Evolutionary conservation across 2,329 filamentous ascomycete species (phyloP), one percentile per base, ranked within the genome.

Genomic region (Calycina herbarum): DNA sequence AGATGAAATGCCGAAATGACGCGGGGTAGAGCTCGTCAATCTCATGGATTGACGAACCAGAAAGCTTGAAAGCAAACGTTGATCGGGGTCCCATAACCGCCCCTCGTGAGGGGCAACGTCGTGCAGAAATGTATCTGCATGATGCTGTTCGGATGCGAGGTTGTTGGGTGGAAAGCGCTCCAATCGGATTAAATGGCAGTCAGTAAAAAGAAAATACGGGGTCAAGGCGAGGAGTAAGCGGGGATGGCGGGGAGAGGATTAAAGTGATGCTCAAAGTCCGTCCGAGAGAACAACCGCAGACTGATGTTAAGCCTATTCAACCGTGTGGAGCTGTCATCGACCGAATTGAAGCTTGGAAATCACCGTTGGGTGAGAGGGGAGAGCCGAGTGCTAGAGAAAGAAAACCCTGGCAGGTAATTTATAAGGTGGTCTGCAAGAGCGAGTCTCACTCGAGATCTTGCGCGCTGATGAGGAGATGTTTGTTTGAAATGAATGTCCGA

Each of bases 181-280:
- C 66, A 66, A 68, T 68, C 64, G 61, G 59, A 63, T 5, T 13
- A 48, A 24, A 61, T 24, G 59, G 59, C 3, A 29, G 13, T n/a
- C 8, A 54, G 48, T 6, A 24, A 54, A 24, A 24, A 27, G 20
- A 5, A 13, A 54, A 51, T 24, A 13, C 48, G 27, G 48, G 10
- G 24, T 5, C 48, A 54, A 54, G 2, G 15, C 11, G 48, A 24
- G 48, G 48, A 54, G 48, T 2, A 1, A 24, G 20, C 48, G 48
- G 48, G 48, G 48, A 54, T 54, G 13, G 48, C 48, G 48, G 48
- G 48, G 48, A 54, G n/a, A 11, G 1, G 20, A 54, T 54, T 54
- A 20, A 54, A 54, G 8, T 54, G 20, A 24, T 27, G 20, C 20
- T 54, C 48, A 13, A 24, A 54, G 48, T 54, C 20, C 48, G 48